Conservation (phyloP, 2,329 filamentous ascomycete genomes). For the Niveomyces coronatus region DNA sequence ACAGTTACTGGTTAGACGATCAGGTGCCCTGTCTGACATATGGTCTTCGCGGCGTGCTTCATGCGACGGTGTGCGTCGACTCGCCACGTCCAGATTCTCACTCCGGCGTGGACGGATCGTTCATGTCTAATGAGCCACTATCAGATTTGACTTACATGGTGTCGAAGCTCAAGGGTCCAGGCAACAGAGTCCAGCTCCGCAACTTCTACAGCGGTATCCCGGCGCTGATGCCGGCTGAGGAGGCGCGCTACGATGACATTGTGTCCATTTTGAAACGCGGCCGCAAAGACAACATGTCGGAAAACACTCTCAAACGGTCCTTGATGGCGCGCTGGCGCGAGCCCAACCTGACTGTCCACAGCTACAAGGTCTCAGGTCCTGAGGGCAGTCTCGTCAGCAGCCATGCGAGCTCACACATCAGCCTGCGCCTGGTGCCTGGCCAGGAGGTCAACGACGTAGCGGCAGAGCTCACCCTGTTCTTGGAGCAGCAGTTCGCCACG, state of each 20-base stretch:
- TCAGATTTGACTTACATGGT: constrained; percentile 83
- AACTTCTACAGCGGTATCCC: constrained; percentile 82
- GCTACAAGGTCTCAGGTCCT: constrained; percentile 84
- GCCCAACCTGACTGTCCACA: constrained; percentile 86
- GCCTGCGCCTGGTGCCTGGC: constrained; percentile 84
- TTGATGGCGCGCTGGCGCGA: constrained; percentile 94
- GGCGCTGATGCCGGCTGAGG: constrained; percentile 63
- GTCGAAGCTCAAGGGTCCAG: constrained; percentile 67
- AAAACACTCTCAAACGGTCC: constrained; percentile 65
- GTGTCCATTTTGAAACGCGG: constrained; percentile 63
- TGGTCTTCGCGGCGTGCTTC: constrained; percentile 83
- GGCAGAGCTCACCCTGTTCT: constrained; percentile 52
- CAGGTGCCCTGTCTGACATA: constrained; percentile 93
- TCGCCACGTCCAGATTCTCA: constrained; percentile 83
- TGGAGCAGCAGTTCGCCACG: constrained; percentile 59
- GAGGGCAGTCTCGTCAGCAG: constrained; percentile 88
- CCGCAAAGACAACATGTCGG: constrained; percentile 49
- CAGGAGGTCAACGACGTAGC: constrained; percentile 78
- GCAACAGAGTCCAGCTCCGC: constrained; percentile 75
- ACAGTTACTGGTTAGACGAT: constrained; percentile 98
- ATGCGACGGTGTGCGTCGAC: constrained; percentile 81
- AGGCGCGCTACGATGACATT: constrained; percentile 75
- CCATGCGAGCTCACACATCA: constrained; percentile 79
- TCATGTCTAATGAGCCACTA: constrained; percentile 79
- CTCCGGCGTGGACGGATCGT: constrained; percentile 92